Base-by-base conservation (phyloP, 1,284 basidiomycete genomes). In the Heliocybe sulcata region DNA sequence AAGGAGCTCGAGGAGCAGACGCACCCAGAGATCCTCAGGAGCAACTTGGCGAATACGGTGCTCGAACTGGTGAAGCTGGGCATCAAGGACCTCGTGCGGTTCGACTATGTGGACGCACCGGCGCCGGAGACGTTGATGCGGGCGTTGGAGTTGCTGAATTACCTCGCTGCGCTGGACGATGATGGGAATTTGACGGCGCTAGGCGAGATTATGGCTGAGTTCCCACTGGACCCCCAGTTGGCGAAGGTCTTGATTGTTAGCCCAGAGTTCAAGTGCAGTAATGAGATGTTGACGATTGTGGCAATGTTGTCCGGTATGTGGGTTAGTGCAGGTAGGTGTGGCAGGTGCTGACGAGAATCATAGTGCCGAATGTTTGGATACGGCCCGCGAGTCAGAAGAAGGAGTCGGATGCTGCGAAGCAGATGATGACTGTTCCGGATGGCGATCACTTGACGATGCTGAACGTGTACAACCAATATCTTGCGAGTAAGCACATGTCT, bases 41-140 rank as follows among this genome's bases (percentile, higher is more conserved):
- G 88, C 63, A 97, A 96, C 72, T 65, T 99, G 60, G 92, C 94
- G 57, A 98, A 96, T 67, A 92, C 93, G 0, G 94, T 99, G 9
- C 73, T 99, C 56, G 93, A 98, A 71, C 72, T 99, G 59, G 90
- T 96, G 63, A 98, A 97, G 72, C 80, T 98, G 8, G 96, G 96
- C 53, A 83, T 94, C 67, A 91, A 85, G 47, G 92, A 94, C 77
- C 78, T 96, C 47, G 93, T 97, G 1, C 78, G 79, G 58, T 97
- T 97, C 63, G 96, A 98, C 70, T 98, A 97, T 65, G 93, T 99
- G 54, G 94, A 97, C 69, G 91, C 93, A 0, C 94, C 95, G 0
- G 96, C 97, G 3, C 96, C 96, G 2, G 97, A 99, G 69, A 98
- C 94, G 2, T 82, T 99, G 55, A 98, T 99, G 95, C 87, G 97